phyloP scores from a whole-genome alignment of 179 eudicot species.

The Corrigiola litoralis region DNA sequence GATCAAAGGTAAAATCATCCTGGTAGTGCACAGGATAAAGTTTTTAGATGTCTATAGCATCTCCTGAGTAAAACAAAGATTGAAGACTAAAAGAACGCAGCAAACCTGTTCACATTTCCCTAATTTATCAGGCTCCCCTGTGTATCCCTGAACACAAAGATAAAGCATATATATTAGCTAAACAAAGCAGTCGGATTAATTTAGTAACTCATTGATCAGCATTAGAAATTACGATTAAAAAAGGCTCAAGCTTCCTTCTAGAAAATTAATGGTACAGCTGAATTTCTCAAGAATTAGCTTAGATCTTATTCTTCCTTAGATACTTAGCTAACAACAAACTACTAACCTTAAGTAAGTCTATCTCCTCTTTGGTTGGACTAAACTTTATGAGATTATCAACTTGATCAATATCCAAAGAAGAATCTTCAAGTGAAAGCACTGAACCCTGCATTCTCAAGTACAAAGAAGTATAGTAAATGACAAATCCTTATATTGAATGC shows the following conservation, averaged over 20 bases:
- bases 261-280: neutral
- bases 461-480: neutral
- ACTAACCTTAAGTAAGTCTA: conserved; percentile 40
- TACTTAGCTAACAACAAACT: neutral
- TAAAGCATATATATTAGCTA: too few species aligned
- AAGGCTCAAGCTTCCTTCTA: neutral
- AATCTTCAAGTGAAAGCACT: conserved; percentile 37
- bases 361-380: conserved; percentile 54
- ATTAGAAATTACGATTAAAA: neutral
- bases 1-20: too few species aligned
- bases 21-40: neutral
- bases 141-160: conserved; percentile 23
- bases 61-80: neutral
- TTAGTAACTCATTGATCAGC: neutral
- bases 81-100: neutral
- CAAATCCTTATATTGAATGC: too few species aligned
- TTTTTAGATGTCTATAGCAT: neutral
- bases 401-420: conserved; percentile 47
- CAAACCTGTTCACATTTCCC: conserved; percentile 43
- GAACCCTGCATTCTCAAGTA: conserved; percentile 24
- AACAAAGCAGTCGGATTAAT: neutral
- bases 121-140: conserved; percentile 31
- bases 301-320: neutral
- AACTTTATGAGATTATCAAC: conserved; percentile 48
- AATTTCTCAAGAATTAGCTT: neutral